Evolutionary conservation across 371 early-diverging fungal species (phyloP).

Genomic region (Mortierella polycephala): DNA sequence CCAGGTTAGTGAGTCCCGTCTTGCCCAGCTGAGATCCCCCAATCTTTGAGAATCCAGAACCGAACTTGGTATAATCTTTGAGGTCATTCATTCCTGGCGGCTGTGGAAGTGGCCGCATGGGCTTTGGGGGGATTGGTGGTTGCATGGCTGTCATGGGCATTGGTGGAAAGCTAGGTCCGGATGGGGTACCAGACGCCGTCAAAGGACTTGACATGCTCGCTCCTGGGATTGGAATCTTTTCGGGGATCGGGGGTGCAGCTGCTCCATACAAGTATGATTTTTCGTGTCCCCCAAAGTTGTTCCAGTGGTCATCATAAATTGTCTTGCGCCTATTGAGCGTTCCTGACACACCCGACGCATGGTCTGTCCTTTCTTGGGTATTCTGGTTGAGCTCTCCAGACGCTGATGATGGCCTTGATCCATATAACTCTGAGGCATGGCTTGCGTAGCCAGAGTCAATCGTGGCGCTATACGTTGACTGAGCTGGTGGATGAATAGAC

Average conservation of each 20-base stretch:
- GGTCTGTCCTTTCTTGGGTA: neutral
- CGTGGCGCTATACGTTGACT: neutral
- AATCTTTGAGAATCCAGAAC: conserved; percentile 59
- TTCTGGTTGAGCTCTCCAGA: neutral
- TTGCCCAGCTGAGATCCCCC: conserved; percentile 69
- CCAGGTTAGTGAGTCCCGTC: conserved; percentile 91
- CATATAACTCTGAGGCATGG: neutral
- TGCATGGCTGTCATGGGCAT: conserved; percentile 16
- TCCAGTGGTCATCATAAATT: conserved; percentile 46
- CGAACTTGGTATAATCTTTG: conserved; percentile 48
- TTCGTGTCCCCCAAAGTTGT: conserved; percentile 24
- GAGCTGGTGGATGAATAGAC: conserved; percentile 9
- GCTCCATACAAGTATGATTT: conserved; percentile 1
- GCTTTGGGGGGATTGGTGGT: conserved; percentile 40
- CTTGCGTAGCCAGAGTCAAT: too few relatives aligned
- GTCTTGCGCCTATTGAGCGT: conserved; percentile 31
- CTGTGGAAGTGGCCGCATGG: conserved; percentile 51
- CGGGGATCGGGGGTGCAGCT: conserved; percentile 30
- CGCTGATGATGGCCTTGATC: neutral
- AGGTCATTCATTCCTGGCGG: conserved; percentile 52
- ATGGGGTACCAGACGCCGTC: conserved; percentile 17
- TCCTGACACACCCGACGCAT: neutral
- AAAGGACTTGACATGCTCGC: conserved; percentile 9
- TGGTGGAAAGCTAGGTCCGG: conserved; percentile 31
- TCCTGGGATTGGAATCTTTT: conserved; percentile 21